Percentiles rank a stretch among this genome's conserved stretches.
These are phyloP conservation scores for Metschnikowia vanudenii DNA, from an alignment of 805 yeast species.

Conservation along the genomic window DNA sequence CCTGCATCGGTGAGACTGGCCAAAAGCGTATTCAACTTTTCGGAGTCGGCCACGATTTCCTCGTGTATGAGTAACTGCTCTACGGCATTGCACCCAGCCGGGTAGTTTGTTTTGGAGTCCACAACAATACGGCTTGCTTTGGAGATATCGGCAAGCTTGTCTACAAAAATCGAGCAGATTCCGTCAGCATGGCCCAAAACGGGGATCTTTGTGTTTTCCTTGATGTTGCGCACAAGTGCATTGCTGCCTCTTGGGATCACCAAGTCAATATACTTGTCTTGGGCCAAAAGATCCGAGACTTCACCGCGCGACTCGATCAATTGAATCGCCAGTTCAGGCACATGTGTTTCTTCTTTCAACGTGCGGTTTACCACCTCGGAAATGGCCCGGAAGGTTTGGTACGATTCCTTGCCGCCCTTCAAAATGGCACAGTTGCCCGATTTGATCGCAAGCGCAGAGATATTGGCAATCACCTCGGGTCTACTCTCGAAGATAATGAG, in stretches of 20 bases:
- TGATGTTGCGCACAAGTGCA: slow-evolving; percentile 82
- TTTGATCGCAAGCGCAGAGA: slow-evolving; percentile 91
- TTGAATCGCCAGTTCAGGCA: slow-evolving; percentile 82
- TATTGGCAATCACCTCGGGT: slow-evolving; percentile 98
- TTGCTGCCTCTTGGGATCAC: slow-evolving; percentile 99
- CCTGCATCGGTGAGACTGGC: slow-evolving; percentile 53
- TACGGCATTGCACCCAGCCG: slow-evolving; percentile 98
- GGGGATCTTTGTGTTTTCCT: slow-evolving; percentile 87
- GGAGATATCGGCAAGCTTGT: slow-evolving; percentile 68
- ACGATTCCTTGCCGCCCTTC: slow-evolving; percentile 95
- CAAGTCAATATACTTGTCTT: slow-evolving; percentile 87
- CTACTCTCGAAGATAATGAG: slow-evolving; percentile 92
- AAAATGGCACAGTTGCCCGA: slow-evolving; percentile 96
- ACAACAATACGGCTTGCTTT: slow-evolving; percentile 75
- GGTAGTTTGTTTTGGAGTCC: slow-evolving; percentile 93
- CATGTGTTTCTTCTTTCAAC: slow-evolving; percentile 56
- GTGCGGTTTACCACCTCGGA: slow-evolving; percentile 66
- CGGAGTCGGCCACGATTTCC: slow-evolving; percentile 28
- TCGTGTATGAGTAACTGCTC: slow-evolving; percentile 77
- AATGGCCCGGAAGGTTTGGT: slow-evolving; percentile 80
- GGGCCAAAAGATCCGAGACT: slow-evolving; percentile 77
- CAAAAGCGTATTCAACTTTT: slow-evolving; percentile 25
- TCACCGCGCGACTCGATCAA: slow-evolving; percentile 86
- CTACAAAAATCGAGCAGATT: slow-evolving; percentile 84
- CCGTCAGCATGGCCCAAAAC: slow-evolving; percentile 99